Conservation (phyloP, 78 protist genomes). For the Dictyostelium firmibasis region DNA sequence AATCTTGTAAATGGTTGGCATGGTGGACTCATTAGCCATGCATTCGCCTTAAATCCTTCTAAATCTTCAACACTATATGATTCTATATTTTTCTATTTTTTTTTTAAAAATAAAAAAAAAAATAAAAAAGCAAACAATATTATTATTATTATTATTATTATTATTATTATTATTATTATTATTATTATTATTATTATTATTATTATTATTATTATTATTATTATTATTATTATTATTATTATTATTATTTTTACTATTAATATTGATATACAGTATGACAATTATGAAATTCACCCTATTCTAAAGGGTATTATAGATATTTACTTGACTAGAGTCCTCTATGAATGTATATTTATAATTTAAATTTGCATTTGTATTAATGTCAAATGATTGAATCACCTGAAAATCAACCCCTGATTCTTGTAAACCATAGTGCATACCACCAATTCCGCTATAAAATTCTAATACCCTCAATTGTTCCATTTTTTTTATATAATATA, state of each 20-base stretch:
- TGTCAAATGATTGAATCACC: conserved; percentile 57
- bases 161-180: too few species aligned
- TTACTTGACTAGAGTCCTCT: not conserved
- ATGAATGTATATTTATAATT: conserved; percentile 36
- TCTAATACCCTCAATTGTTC: conserved; percentile 39
- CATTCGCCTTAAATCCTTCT: conserved; percentile 18
- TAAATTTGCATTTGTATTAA: conserved; percentile 59
- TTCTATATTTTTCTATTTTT: conserved; percentile 53
- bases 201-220: not conserved
- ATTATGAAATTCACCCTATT: too few species aligned
- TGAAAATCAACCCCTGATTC: conserved; percentile 17
- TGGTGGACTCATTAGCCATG: conserved; percentile 84
- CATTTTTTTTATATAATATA: not conserved
- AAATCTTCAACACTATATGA: conserved; percentile 29
- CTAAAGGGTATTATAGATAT: too few species aligned
- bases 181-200: not conserved
- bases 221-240: not conserved
- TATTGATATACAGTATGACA: too few species aligned
- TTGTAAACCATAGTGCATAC: conserved; percentile 34
- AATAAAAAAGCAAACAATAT: not conserved
- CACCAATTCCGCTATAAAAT: conserved; percentile 74
- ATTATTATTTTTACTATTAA: not conserved
- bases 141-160: too few species aligned
- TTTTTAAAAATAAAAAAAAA: not conserved
- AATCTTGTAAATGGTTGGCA: conserved; percentile 92